phyloP scores from a whole-genome alignment of 352 stramenopile genomes.

The Phytophthora citricola region DNA sequence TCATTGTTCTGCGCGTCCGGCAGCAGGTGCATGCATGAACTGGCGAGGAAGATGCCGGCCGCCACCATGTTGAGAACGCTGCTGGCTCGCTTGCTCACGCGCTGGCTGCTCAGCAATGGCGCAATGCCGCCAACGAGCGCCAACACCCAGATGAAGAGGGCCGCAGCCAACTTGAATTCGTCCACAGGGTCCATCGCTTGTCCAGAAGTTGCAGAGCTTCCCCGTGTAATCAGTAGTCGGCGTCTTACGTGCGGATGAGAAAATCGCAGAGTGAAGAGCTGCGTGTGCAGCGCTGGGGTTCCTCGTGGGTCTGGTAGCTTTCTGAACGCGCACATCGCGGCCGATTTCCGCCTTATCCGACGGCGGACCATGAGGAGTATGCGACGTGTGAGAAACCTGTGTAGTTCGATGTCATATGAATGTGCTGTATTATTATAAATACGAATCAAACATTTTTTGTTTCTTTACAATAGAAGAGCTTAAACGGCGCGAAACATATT shows the following conservation, averaged over 20 bases:
- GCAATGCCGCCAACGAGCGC: conserved; percentile 61
- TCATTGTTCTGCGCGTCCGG: conserved; percentile 76
- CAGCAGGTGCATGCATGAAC: conserved; percentile 82
- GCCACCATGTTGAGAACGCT: conserved; percentile 86
- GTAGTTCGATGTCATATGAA: background rate
- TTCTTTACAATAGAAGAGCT: too few species aligned
- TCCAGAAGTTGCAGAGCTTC: conserved; percentile 4
- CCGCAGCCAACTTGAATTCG: conserved; percentile 73
- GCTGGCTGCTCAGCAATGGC: conserved; percentile 54
- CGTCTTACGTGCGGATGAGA: conserved; percentile 4
- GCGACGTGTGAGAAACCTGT: background rate
- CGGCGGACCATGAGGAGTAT: conserved; percentile 16
- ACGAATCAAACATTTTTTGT: too few species aligned
- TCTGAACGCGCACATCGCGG: conserved; percentile 6
- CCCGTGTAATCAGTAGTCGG: conserved; percentile 2
- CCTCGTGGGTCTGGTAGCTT: conserved; percentile 7
- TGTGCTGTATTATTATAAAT: too few species aligned
- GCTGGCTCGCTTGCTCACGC: conserved; percentile 43
- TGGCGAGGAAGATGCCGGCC: conserved; percentile 80
- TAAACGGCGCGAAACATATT: too few species aligned
- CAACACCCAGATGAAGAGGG: conserved; percentile 63
- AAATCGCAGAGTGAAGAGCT: conserved; percentile 30
- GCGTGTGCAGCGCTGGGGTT: conserved; percentile 13
- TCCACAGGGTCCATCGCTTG: conserved; percentile 49
- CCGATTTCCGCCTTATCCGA: conserved; percentile 34